Percentiles rank a stretch among this genome's conserved stretches.
phyloP scores from a whole-genome alignment of 345 rosid species.

The Gossypium anomalum region DNA sequence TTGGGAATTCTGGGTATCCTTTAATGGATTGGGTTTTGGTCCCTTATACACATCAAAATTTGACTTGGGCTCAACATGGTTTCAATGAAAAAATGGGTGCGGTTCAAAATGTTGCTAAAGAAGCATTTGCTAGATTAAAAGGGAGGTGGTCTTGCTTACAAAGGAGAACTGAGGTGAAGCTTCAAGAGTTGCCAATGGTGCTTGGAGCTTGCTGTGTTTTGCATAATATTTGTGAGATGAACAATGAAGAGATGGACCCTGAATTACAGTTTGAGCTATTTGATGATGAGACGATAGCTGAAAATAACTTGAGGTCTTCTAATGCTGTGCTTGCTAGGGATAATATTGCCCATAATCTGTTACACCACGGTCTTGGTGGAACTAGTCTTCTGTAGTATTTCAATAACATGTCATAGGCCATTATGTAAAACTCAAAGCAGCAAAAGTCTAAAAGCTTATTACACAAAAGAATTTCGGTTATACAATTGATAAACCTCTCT shows the following conservation, averaged over 20 bases:
- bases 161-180: conserved; percentile 47
- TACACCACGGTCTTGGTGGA: conserved; percentile 47
- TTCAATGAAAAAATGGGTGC: conserved; percentile 61
- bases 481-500: not conserved
- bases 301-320: conserved; percentile 24
- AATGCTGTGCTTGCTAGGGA: conserved; percentile 39
- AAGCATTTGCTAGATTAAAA: conserved; percentile 20
- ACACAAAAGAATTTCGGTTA: not conserved
- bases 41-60: conserved; percentile 64
- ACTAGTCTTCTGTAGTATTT: conserved; percentile 28
- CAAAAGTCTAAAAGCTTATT: not conserved
- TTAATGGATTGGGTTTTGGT: conserved; percentile 74
- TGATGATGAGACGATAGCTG: conserved; percentile 45
- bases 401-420: not conserved
- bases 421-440: not conserved
- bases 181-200: conserved; percentile 44
- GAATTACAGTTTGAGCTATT: conserved; percentile 28
- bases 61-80: conserved; percentile 85
- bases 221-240: conserved; percentile 50
- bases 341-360: conserved; percentile 46
- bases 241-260: conserved; percentile 30
- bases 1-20: conserved; percentile 66
- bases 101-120: not conserved
- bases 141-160: conserved; percentile 52
- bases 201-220: conserved; percentile 53